Evolutionary conservation across 805 yeast species (phyloP).

Genomic region (Barnettozyma populi): DNA sequence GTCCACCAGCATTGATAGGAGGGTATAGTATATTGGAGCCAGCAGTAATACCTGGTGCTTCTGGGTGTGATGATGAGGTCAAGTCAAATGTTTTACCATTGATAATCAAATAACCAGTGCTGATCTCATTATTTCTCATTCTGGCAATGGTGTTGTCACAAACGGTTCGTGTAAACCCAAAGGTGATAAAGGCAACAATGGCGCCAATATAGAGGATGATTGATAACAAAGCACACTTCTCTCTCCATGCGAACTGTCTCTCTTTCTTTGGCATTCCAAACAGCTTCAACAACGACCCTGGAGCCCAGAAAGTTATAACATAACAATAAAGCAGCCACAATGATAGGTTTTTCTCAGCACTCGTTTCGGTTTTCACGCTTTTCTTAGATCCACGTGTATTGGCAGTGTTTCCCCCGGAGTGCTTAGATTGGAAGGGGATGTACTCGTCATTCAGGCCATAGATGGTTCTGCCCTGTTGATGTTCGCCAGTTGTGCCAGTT

Average conservation of each 20-base stretch:
- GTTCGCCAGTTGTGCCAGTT: slow-evolving; percentile 3
- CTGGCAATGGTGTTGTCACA: slow-evolving; percentile 49
- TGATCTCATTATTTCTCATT: slow-evolving; percentile 55
- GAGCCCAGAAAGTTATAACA: slow-evolving; percentile 86
- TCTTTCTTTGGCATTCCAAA: slow-evolving; percentile 77
- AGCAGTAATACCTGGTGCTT: slow-evolving; percentile 67
- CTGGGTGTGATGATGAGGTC: slow-evolving; percentile 70
- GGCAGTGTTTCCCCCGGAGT: slow-evolving; percentile 1
- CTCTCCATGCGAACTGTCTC: slow-evolving; percentile 96
- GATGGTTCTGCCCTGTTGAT: slow-evolving; percentile 41
- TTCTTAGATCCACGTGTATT: slow-evolving; percentile 1
- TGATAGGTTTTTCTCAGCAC: slow-evolving; percentile 23
- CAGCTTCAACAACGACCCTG: slow-evolving; percentile 60
- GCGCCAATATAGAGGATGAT: slow-evolving; percentile 71
- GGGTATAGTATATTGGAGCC: slow-evolving; percentile 77
- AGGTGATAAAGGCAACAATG: slow-evolving; percentile 78
- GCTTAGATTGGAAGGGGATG: slow-evolving; percentile 17
- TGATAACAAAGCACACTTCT: slow-evolving; percentile 80
- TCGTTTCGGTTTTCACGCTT: not conserved
- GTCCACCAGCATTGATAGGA: slow-evolving; percentile 83
- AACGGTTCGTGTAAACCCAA: slow-evolving; percentile 83
- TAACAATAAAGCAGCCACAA: slow-evolving; percentile 84
- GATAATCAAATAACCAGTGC: slow-evolving; percentile 58
- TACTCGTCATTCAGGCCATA: slow-evolving; percentile 61
- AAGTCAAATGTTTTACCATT: slow-evolving; percentile 80